Evolutionary conservation across 306 rosid species (phyloP), one percentile per base, ranked within the genome.

Genomic region (Glycine tomentella): DNA sequence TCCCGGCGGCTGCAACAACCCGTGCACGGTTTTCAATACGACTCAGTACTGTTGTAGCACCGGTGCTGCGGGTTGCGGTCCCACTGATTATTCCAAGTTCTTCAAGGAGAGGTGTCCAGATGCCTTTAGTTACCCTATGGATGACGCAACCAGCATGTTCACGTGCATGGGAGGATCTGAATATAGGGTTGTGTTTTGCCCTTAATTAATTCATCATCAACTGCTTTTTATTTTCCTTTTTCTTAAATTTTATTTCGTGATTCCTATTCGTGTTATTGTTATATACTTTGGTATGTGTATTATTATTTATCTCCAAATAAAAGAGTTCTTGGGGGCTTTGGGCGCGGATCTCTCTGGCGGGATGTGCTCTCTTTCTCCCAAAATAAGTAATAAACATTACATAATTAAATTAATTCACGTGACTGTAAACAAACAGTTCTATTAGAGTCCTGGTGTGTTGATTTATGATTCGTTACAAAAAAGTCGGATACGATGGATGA

Each of bases 101-200:
- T 91, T 91, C 81, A 91, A 91, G 82, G 57, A 78, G 0, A 63
- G 65, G 25, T 91, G 97, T 55, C 89, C 89, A 0, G 87, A 76
- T 69, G 87, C 89, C 9, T 87, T 77, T 11, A 88, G 87, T 79
- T 90, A 91, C 64, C 89, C 92, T 7, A 62, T 64, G 31, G 97
- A 91, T 62, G 91, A 91, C 70, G 78, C 72, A 0, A 86, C 89
- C 7, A 86, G 91, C 77, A 81, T 84, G 0, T 89, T 69, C 61
- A 84, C 87, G 0, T 91, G 93, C 72, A 83, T 50, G 1, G 81
- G 31, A 25, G 31, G 92, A 50, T 76, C 88, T 17, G 64, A 85
- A n/a, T 91, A 91, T 16, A 71, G 33, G 34, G 79, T 87, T 81
- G 86, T 83, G 0, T 89, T 83, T 55, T 87, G 88, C 65, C 92